These are phyloP conservation scores for Grammothele lineata DNA, from an alignment of 768 basidiomycete species.

Conservation along the genomic window DNA sequence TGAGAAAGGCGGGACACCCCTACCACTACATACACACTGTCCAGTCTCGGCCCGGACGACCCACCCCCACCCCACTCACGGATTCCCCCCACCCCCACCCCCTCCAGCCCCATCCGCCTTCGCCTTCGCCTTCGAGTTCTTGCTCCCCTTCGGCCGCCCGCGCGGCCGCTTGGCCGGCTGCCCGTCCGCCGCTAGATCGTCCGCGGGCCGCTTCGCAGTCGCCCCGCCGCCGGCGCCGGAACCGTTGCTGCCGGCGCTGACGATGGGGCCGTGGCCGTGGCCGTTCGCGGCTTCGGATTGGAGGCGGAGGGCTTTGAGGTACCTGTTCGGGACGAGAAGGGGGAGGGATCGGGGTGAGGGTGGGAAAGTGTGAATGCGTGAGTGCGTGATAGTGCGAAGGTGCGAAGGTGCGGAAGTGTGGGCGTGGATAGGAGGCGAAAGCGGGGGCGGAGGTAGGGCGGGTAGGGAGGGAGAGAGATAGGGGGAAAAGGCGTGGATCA, in stretches of 20 bases:
- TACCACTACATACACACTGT: too few relatives aligned
- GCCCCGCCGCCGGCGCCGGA: background rate
- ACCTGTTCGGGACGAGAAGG: slow-evolving; percentile 13
- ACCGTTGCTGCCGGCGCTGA: too few relatives aligned
- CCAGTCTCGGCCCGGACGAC: too few relatives aligned
- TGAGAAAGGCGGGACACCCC: too few relatives aligned
- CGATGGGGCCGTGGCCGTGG: too few relatives aligned
- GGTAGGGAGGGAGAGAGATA: too few relatives aligned
- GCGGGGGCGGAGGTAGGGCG: background rate
- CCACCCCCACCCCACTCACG: too few relatives aligned
- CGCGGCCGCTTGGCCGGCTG: slow-evolving; percentile 29
- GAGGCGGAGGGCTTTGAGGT: slow-evolving; percentile 29
- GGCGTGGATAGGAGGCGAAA: too few relatives aligned
- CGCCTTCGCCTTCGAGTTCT: slow-evolving; percentile 25
- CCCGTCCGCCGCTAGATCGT: slow-evolving; percentile 21
- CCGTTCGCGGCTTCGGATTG: slow-evolving; percentile 18
- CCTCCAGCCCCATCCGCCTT: too few relatives aligned
- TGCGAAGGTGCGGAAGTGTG: slow-evolving; percentile 2
- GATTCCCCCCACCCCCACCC: too few relatives aligned
- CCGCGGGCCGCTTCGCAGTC: slow-evolving; percentile 21
- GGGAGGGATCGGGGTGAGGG: background rate
- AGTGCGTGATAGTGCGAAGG: background rate
- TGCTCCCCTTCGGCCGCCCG: slow-evolving; percentile 33
- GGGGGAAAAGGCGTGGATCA: too few relatives aligned
- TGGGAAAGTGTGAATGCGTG: background rate